phyloP scores from a whole-genome alignment of 257 asterid species.

The Fraxinus cuspidata region DNA sequence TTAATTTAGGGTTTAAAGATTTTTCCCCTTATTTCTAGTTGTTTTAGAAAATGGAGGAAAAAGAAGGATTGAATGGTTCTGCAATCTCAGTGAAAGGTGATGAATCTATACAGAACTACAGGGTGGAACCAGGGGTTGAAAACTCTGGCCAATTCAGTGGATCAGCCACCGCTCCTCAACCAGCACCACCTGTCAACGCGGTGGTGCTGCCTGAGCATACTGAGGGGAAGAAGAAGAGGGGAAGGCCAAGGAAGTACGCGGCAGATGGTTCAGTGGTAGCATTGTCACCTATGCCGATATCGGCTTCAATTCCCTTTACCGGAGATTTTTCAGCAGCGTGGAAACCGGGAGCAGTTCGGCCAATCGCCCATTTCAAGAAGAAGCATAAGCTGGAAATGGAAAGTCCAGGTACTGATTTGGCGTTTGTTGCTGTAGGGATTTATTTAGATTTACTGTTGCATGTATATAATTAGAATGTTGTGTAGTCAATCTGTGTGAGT shows the following conservation, averaged over 20 bases:
- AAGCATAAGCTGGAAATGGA: slow-evolving; percentile 45
- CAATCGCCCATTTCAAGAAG: slow-evolving; percentile 43
- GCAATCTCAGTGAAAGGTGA: slow-evolving; percentile 42
- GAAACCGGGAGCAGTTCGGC: slow-evolving; percentile 35
- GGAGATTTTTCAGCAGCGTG: slow-evolving; percentile 54
- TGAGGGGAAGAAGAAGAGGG: slow-evolving; percentile 52
- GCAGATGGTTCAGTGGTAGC: slow-evolving; percentile 46
- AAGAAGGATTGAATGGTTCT: slow-evolving; percentile 40
- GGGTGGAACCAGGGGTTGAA: slow-evolving; percentile 38
- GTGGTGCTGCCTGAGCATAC: slow-evolving; percentile 20
- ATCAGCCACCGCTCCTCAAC: slow-evolving; percentile 29
- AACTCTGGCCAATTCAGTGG: slow-evolving; percentile 38
- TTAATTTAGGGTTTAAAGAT: slow-evolving; percentile 31
- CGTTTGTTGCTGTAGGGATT: not conserved
- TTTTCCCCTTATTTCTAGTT: slow-evolving; percentile 6
- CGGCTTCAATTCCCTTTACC: slow-evolving; percentile 59
- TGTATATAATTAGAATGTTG: not conserved
- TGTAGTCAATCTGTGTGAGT: not conserved
- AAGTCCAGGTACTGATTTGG: slow-evolving; percentile 39
- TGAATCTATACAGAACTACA: slow-evolving; percentile 45
- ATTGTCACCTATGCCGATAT: slow-evolving; percentile 65
- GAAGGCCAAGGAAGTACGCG: slow-evolving; percentile 58
- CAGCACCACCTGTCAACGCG: not conserved
- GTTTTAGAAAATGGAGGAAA: slow-evolving; percentile 51
- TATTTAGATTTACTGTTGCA: not conserved